Evolutionary conservation across 495 filamentous ascomycete species (phyloP), one percentile per base, ranked within the genome.

Genomic region (Penicilliopsis zonata): DNA sequence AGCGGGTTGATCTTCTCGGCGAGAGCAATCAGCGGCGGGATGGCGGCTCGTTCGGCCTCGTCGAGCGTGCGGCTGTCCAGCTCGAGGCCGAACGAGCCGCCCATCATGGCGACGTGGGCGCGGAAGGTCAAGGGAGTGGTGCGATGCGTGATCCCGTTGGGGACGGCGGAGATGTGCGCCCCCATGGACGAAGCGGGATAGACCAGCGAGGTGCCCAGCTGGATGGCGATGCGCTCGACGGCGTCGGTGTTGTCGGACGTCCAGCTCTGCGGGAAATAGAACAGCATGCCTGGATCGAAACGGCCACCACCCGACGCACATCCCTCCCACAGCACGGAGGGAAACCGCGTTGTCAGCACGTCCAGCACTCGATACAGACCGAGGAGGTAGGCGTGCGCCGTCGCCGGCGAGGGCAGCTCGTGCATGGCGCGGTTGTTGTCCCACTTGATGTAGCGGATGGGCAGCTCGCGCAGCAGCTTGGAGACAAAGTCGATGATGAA

Each of bases 251-350:
- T 53, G 23, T 74, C 70, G 0, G 63, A 69, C 0, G 70, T 68
- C 70, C 70, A 74, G 42, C 63, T 60, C 41, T 74, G 70, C 0
- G 70, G 66, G 58, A 66, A 71, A 42, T 64, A 74, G 28, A 71
- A 65, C 16, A 74, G 49, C 2, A 72, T 34, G 0, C 69, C 70
- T 0, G 70, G 48, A 34, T 74, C 69, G 35, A 72, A 72, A 14
- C 69, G 59, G 3, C 61, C 70, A 13, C 69, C 70, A 15, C 70
- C 70, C 1, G 64, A 69, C 12, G 64, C 70, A 34, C 67, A 72
- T 8, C 70, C 70, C 44, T 74, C 67, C 65, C 65, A 74, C 0
- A 72, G 51, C 9, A 74, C 57, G 32, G 71, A 49, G 1, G 70
- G 70, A 43, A 67, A 70, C 4, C 48, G 49, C 4, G 59, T 56